Evolutionary conservation across 202 grass and related monocot species (phyloP).

Genomic region (Alloteropsis angusta): DNA sequence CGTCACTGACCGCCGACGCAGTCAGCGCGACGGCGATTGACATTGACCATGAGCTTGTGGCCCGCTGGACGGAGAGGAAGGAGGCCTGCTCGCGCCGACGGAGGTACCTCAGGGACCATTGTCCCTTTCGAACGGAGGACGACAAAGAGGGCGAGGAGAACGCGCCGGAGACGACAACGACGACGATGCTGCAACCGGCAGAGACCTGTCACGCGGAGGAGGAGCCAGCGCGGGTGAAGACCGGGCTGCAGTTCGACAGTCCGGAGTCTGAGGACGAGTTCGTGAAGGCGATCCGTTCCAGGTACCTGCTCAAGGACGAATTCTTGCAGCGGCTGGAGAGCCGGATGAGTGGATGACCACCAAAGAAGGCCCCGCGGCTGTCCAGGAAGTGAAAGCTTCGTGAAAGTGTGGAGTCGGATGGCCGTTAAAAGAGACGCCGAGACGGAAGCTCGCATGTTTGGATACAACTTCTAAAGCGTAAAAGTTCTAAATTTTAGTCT

Average conservation of each 20-base stretch:
- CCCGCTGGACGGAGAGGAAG: not conserved
- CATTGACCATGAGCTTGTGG: not conserved
- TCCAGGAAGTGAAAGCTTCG: not conserved
- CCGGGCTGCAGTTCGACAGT: not conserved
- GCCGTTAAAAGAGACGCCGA: not conserved
- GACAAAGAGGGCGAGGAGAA: not conserved
- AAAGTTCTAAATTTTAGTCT: too few relatives aligned
- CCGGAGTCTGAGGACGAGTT: not conserved
- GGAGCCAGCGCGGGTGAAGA: not conserved
- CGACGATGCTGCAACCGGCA: too few relatives aligned
- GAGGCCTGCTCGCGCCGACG: not conserved
- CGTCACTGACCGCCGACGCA: not conserved
- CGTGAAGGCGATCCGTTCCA: not conserved
- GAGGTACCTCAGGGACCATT: conserved; percentile 7
- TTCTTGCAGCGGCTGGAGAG: too few relatives aligned
- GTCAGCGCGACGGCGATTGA: not conserved
- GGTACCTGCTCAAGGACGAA: not conserved
- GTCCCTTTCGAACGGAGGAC: conserved; percentile 6
- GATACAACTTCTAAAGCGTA: too few relatives aligned
- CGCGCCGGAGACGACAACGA: not conserved
- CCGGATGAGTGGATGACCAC: too few relatives aligned
- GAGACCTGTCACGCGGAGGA: not conserved
- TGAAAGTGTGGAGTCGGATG: not conserved
- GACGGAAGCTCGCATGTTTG: too few relatives aligned
- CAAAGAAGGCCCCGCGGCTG: too few relatives aligned